Evolutionary conservation across 768 basidiomycete genomes (phyloP).

Genomic region (Mycena rosella): DNA sequence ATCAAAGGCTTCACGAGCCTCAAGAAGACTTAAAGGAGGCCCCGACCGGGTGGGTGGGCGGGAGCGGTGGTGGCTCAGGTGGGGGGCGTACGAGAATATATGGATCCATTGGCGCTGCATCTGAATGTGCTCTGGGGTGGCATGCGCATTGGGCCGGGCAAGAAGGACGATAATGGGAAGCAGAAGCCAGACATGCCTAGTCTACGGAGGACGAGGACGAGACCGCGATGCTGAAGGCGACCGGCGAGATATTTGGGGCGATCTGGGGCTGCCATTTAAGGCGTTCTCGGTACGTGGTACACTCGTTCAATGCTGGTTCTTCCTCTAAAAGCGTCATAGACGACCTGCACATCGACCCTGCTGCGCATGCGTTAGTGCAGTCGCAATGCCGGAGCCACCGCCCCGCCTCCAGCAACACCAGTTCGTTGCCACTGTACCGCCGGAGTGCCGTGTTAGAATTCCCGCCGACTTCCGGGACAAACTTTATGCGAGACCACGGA

Average conservation of each 20-base stretch:
- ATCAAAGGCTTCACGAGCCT: slow-evolving; percentile 93
- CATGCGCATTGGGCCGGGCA: slow-evolving; percentile 57
- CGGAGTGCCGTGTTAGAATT: slow-evolving; percentile 55
- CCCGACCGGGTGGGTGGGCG: slow-evolving; percentile 80
- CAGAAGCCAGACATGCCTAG: slow-evolving; percentile 42
- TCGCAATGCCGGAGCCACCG: slow-evolving; percentile 47
- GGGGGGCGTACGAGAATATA: slow-evolving; percentile 80
- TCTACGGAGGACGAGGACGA: slow-evolving; percentile 47
- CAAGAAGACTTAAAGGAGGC: slow-evolving; percentile 89
- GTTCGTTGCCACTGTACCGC: slow-evolving; percentile 79
- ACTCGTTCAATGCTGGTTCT: not conserved
- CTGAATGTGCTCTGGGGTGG: slow-evolving; percentile 90
- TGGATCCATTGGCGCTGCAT: slow-evolving; percentile 94
- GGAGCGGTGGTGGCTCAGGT: slow-evolving; percentile 43
- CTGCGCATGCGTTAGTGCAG: slow-evolving; percentile 71
- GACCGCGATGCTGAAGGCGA: slow-evolving; percentile 65
- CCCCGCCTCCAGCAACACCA: slow-evolving; percentile 63
- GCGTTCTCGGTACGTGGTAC: slow-evolving; percentile 71
- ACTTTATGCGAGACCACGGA: slow-evolving; percentile 45
- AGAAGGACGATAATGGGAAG: slow-evolving; percentile 37
- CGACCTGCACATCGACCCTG: slow-evolving; percentile 70
- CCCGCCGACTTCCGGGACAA: slow-evolving; percentile 28
- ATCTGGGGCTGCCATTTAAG: slow-evolving; percentile 82
- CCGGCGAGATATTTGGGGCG: slow-evolving; percentile 82
- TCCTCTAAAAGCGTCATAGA: slow-evolving; percentile 51